Evolutionary conservation across 352 stramenopile genomes (phyloP).

Genomic region (Globisporangium sylvaticum): DNA sequence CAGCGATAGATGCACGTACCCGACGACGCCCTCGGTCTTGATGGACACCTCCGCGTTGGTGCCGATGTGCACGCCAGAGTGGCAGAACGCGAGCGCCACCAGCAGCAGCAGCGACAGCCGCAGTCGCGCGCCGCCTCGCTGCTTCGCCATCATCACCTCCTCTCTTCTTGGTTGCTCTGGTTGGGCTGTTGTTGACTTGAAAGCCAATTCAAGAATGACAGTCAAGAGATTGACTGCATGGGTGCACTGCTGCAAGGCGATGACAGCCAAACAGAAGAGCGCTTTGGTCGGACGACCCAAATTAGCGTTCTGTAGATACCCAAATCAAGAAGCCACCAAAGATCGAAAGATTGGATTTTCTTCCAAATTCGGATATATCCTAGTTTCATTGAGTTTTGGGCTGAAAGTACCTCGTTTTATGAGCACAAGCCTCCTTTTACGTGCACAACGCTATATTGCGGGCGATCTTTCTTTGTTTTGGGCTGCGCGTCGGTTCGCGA

Average conservation of each 20-base stretch:
- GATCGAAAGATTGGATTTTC: not conserved
- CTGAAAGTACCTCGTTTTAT: not conserved
- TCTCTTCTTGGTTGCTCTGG: not conserved
- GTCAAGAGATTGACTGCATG: not conserved
- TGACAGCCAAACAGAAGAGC: not conserved
- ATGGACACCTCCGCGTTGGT: slow-evolving; percentile 33
- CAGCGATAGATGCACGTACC: slow-evolving; percentile 24
- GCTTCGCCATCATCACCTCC: slow-evolving; percentile 6
- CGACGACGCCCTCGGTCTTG: slow-evolving; percentile 32
- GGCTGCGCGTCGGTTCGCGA: not conserved
- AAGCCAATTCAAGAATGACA: slow-evolving; percentile 13
- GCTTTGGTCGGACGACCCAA: not conserved
- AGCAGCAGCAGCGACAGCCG: slow-evolving; percentile 36
- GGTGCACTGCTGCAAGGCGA: not conserved
- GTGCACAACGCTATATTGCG: not conserved
- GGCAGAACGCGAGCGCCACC: slow-evolving; percentile 30
- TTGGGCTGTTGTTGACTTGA: not conserved
- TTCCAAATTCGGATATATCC: not conserved
- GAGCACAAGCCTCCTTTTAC: not conserved
- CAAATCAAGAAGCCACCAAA: not conserved
- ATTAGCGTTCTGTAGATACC: not conserved
- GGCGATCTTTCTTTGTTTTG: not conserved
- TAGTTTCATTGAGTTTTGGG: not conserved
- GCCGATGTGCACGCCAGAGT: slow-evolving; percentile 17
- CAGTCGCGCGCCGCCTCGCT: slow-evolving; percentile 14